Evolutionary conservation across 306 rosid genomes (phyloP), one percentile per base, ranked within the genome.

Genomic region (Cucumis sativus): DNA sequence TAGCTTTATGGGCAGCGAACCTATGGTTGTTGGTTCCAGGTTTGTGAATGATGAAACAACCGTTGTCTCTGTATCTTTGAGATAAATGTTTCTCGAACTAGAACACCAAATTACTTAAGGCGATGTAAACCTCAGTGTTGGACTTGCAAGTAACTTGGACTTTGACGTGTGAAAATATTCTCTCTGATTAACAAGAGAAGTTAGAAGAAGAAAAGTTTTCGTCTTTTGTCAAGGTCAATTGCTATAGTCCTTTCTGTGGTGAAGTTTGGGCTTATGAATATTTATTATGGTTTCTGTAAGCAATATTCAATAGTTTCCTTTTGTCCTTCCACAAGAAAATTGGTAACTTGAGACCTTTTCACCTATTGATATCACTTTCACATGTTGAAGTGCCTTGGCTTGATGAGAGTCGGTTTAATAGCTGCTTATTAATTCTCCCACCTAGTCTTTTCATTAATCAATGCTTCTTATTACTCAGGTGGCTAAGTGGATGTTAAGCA

Each of bases 401-500:
- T 21, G 75, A 55, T 7, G 11, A 7, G 23, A 51, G 56, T 51
- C 56, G 6, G n/a, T 14, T 13, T 49, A 49, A 13, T 49, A 49
- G 55, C 55, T 49, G 17, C 18, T 12, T 12, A 49, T 49, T 13
- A 1, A 49, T 49, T 49, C 17, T 49, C 17, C 55, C 17, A 1
- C 55, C 55, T 49, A 58, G 33, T 20, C 15, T 3, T 23, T 59
- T 11, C 11, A 7, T 61, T 62, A 62, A 62, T 62, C 37, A 15
- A 15, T 51, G 56, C n/a, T 51, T 51, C 56, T 51, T 51, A 51
- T 51, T 51, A 80, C 52, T 76, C 86, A 95, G 99, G 87, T 95
- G 82, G 93, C 99, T 10, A 95, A 95, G 86, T 92, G 97, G 97
- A 90, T 92, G 99, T 63, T 92, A 86, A 88, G 97, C 93, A 92